Conservation (phyloP, 352 stramenopile genomes). For the Phytophthora constricta region DNA sequence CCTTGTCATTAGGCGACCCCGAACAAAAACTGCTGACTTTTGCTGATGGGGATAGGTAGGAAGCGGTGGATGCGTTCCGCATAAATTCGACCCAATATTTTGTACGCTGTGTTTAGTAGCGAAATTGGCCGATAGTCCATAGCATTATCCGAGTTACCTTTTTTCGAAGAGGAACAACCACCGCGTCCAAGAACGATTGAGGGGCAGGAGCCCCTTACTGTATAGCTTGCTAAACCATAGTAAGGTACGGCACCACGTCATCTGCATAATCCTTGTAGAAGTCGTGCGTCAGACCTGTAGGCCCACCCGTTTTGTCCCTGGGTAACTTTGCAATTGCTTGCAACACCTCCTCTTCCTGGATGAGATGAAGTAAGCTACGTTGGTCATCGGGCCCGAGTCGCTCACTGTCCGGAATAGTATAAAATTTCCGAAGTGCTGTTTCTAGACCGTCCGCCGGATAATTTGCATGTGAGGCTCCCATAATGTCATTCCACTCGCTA, state of each 20-base stretch:
- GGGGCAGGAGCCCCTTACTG: not conserved
- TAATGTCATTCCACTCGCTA: constrained; percentile 6
- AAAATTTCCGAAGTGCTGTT: not conserved
- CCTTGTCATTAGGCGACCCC: not conserved
- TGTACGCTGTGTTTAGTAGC: constrained; percentile 13
- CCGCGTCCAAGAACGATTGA: not conserved
- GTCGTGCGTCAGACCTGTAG: not conserved
- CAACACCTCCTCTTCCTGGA: not conserved
- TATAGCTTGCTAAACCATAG: not conserved
- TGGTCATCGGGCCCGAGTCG: not conserved
- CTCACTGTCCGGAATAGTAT: not conserved
- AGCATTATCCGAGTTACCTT: constrained; percentile 10
- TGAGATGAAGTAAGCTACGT: not conserved
- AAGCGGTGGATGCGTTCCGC: constrained; percentile 2
- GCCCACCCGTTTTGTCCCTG: not conserved
- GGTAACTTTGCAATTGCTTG: not conserved
- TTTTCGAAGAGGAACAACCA: constrained; percentile 8
- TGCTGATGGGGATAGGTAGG: constrained; percentile 1
- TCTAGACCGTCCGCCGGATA: not conserved
- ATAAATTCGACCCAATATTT: constrained; percentile 1
- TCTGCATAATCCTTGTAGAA: not conserved
- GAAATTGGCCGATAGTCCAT: constrained; percentile 22
- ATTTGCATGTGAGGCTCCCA: constrained; percentile 2
- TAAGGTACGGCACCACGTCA: not conserved
- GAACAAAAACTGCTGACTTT: constrained; percentile 15